Evolutionary conservation across 164 flowering plant genomes (phyloP), one percentile per base, ranked within the genome.

Genomic region (Piper longum): DNA sequence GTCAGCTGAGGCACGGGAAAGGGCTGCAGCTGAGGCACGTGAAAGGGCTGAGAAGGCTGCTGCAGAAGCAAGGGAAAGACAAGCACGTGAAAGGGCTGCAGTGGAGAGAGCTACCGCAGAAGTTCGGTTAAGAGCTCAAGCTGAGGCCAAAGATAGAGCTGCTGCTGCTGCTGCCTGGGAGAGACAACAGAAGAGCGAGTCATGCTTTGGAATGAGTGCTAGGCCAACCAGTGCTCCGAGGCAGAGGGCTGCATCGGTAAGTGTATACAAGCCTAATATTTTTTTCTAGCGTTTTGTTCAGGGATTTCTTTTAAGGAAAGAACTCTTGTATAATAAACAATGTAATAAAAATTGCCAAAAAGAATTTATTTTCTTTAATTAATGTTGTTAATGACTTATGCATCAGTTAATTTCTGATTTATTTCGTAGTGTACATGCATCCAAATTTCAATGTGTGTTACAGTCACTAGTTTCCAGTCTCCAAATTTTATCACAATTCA

Each of bases 141-240:
- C 84, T 42, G 93, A 85, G 76, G 90, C 87, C 71, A 72, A 90
- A 44, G 82, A 79, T 64, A 85, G 92, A 71, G 95, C 91, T 54
- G 87, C 97, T 60, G 81, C 97, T 60, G 81, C 85, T 76, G 80
- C 85, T 69, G 79, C 92, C 52, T 84, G 79, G 72, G 80, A 73
- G 54, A 91, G 68, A 73, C 91, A 85, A 64, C 85, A 78, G 57
- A 83, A 77, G 68, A 79, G 70, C 70, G 91, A 89, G 44, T 82
- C 95, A n/a, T 81, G 87, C 71, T 89, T 89, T 66, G 67, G 78
- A 66, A 76, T 80, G 85, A 81, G 91, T 73, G 60, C 77, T 64
- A 82, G 93, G 65, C 80, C 99, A 16, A 87, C 74, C 76, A 91
- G 97, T 85, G 99, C 84, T 42, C 96, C 97, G 41, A 81, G 79